Base-by-base conservation (phyloP, 2,329 filamentous ascomycete species). In the Pseudofabraea citricarpa region DNA sequence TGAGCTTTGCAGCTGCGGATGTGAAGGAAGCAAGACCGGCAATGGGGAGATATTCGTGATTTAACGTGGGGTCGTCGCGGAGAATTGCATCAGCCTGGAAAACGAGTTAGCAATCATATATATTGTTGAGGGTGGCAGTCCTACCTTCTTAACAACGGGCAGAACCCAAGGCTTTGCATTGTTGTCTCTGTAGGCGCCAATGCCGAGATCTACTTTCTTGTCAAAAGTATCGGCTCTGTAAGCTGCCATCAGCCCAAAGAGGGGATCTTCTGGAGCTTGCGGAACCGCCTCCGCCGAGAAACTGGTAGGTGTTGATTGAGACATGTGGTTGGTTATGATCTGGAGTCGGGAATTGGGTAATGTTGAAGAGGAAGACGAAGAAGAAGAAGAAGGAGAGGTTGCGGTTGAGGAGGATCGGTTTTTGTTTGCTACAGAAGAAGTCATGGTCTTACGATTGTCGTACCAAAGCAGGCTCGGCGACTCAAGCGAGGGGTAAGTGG, bases 31-130 rank as follows among this genome's bases (percentile, higher is more conserved):
- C 70, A 47, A 97, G 77, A 61, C 93, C 93, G 50, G 90, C 86
- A 64, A 98, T 98, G 47, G 93, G 91, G 47, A 94, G 88, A 70
- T 98, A 98, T 77, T 98, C 93, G 74, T 98, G 91, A 73, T 98
- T 95, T 58, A 95, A 76, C 47, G 87, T 79, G 62, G 91, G 90
- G 68, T 96, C 90, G 63, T 85, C 85, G 66, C 83, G 86, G 55
- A 97, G 79, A 59, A 89, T 81, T 54, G 93, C 85, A 65, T 97
- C 90, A 57, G 93, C 93, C 91, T 97, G 63, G 41, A 53, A 40
- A 46, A 38, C 45, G 52, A 41, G 27, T 52, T 33, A 54, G 38
- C 36, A 46, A 6, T 26, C 26, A 23, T 36, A 38, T 19, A 18
- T 32, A 40, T 35, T 24, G 21, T 24, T 46, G 12, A 37, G 18